Evolutionary conservation across 2,329 filamentous ascomycete species (phyloP), one percentile per base, ranked within the genome.

Genomic region (Fusarium sp.): DNA sequence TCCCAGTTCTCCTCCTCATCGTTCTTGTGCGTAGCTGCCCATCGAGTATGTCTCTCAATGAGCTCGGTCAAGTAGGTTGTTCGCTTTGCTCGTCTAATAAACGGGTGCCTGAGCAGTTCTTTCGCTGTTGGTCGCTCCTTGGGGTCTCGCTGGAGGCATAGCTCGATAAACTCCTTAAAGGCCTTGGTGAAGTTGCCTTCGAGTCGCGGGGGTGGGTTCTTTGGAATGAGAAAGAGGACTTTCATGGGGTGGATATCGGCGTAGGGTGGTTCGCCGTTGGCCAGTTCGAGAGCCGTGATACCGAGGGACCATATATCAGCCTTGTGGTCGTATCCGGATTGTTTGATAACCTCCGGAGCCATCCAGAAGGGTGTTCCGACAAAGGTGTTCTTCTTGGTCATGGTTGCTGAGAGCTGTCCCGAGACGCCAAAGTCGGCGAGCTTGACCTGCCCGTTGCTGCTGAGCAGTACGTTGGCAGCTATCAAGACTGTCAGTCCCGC

Each of bases 371-470:
- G 95, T 0, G 95, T 98, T 33, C 96, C 96, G 31, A 99, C 95
- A 79, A 98, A 99, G 0, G 95, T 98, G 78, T 98, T 98, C 83
- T 98, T 98, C 85, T 98, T 98, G 68, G 95, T 97, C 94, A 98
- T 98, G 54, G 95, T 99, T 6, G 95, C 95, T 9, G 95, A 96
- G 20, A 98, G 86, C 81, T 98, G 96, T 27, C 95, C 95, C 1
- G 95, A 97, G 6, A 99, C 96, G 63, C 95, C 95, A 81, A 99
- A 99, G 79, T 99, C 95, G 13, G 95, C 95, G 61, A 98, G 85
- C 80, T 99, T 99, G 73, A 99, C 95, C 81, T 98, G 96, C 2
- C 96, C 96, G 77, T 91, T 97, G 54, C 93, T 89, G 65, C 91
- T 90, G 6, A 99, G 86, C 33, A 99, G 84, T 29, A 99, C 90